phyloP scores from a whole-genome alignment of 139 green algal genomes.

The Chlorella sp. region DNA sequence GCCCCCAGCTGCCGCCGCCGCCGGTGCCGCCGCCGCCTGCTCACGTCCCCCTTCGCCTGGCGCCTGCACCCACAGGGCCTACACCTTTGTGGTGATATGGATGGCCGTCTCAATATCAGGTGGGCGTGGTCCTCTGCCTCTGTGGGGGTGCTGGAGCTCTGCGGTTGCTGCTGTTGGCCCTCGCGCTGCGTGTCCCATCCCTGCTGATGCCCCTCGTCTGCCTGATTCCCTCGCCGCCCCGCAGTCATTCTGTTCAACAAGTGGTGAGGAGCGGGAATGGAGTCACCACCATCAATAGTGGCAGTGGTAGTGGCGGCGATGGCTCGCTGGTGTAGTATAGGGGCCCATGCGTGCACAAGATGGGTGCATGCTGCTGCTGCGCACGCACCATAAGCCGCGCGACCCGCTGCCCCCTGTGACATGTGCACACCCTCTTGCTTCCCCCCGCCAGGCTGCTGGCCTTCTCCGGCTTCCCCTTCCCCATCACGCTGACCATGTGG shows the following conservation, averaged over 20 bases:
- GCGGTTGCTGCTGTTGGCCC: background rate
- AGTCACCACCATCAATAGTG: background rate
- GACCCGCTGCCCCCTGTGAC: background rate
- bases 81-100: constrained; percentile 48
- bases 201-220: no score
- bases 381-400: no score
- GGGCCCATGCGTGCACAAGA: no score
- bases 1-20: no score
- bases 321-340: no score
- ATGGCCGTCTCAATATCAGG: constrained; percentile 42
- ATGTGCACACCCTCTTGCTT: background rate
- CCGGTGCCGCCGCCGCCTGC: no score
- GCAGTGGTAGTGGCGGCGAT: background rate
- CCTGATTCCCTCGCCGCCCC: background rate
- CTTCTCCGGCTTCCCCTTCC: constrained; percentile 92
- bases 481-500: constrained; percentile 85
- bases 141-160: no score
- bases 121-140: background rate
- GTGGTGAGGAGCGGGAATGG: constrained; percentile 54
- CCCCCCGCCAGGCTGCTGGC: constrained; percentile 68
- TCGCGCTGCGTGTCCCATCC: no score
- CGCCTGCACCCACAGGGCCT: constrained; percentile 19
- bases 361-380: no score
- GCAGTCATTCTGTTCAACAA: constrained; percentile 97
- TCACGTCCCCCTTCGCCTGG: background rate